Evolutionary conservation across 2,329 filamentous ascomycete species (phyloP).

Genomic region (Fusarium poae): DNA sequence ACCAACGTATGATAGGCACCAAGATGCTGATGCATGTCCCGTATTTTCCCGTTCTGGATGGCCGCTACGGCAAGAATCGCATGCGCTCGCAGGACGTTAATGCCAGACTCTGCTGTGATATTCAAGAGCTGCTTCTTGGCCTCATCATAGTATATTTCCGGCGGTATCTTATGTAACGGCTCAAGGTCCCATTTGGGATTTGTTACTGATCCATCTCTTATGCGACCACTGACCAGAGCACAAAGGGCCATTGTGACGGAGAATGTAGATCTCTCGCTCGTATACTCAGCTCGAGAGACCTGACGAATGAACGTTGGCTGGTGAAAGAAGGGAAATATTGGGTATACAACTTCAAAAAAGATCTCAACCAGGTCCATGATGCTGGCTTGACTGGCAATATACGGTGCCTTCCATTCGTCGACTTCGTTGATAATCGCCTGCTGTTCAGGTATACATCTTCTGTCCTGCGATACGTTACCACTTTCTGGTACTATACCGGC

Average conservation of each 20-base stretch:
- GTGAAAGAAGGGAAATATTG: constrained; percentile 1
- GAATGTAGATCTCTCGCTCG: not conserved
- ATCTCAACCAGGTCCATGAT: constrained; percentile 1
- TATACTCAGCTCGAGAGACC: constrained; percentile 3
- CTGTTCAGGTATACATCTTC: not conserved
- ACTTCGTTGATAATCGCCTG: not conserved
- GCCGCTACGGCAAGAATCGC: not conserved
- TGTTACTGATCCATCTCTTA: not conserved
- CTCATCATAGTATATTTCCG: not conserved
- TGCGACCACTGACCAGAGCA: not conserved
- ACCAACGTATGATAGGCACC: not conserved
- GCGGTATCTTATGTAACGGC: not conserved
- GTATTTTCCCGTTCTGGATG: not conserved
- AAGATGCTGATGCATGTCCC: constrained; percentile 1
- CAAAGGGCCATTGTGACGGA: not conserved
- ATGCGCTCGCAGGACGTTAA: not conserved
- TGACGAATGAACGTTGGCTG: not conserved
- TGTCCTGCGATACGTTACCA: too few species aligned
- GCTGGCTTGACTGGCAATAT: not conserved
- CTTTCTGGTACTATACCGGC: not conserved
- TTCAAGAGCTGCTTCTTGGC: constrained; percentile 1
- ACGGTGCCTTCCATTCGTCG: not conserved
- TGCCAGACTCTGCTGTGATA: not conserved
- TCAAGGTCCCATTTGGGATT: not conserved
- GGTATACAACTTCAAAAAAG: not conserved